Percentiles rank a stretch among this genome's conserved stretches.
Conservation (phyloP, 257 asterid genomes). For the Penstemon barbatus region DNA sequence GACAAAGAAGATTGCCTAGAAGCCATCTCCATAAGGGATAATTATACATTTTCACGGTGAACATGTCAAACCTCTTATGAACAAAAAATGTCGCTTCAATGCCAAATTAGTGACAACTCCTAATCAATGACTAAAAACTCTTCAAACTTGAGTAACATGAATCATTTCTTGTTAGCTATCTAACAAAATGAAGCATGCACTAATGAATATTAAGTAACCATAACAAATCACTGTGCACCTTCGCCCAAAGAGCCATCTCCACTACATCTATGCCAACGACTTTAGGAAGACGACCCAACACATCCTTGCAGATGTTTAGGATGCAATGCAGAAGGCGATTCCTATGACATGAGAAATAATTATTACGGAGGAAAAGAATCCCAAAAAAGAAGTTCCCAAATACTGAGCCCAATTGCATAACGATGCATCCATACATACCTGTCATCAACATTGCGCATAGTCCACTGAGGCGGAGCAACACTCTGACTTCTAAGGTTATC, state of each 20-base stretch:
- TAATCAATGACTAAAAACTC: slow-evolving; percentile 11
- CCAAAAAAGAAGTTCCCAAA: slow-evolving; percentile 17
- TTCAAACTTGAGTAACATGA: slow-evolving; percentile 15
- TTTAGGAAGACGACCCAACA: slow-evolving; percentile 83
- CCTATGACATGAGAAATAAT: slow-evolving; percentile 43
- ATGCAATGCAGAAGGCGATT: slow-evolving; percentile 83
- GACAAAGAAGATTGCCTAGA: slow-evolving; percentile 15
- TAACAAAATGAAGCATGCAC: slow-evolving; percentile 21
- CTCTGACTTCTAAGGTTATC: slow-evolving; percentile 93
- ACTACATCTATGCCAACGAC: slow-evolving; percentile 96
- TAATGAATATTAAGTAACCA: too few species aligned
- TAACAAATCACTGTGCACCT: slow-evolving; percentile 46
- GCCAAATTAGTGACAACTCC: background rate
- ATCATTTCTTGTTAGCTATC: slow-evolving; percentile 13
- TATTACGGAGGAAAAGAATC: slow-evolving; percentile 17
- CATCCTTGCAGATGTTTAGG: slow-evolving; percentile 82
- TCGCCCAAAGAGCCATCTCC: slow-evolving; percentile 99
- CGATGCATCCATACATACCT: slow-evolving; percentile 43
- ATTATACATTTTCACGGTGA: background rate
- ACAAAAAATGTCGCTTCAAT: background rate
- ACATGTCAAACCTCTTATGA: background rate
- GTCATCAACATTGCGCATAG: slow-evolving; percentile 95
- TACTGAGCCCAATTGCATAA: slow-evolving; percentile 13
- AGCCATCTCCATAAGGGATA: background rate
- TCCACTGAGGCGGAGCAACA: slow-evolving; percentile 99